Base-by-base conservation (phyloP, 192 early-diverging fungal species). In the Chytriomyces confervae region DNA sequence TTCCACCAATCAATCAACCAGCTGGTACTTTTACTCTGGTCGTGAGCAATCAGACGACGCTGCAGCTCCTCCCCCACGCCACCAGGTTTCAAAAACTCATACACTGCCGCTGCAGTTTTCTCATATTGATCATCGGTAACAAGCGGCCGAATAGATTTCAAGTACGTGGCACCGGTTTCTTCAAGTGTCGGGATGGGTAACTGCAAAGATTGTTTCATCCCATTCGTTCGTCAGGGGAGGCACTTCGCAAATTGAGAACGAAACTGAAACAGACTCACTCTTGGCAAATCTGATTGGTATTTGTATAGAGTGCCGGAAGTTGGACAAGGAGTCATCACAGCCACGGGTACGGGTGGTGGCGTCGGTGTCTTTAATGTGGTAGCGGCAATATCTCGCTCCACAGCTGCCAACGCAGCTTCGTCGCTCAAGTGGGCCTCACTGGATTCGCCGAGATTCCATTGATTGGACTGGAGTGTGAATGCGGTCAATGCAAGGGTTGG, bases 1-100 rank as follows among this genome's bases (percentile, higher is more conserved):
- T 95, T 95, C 97, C 97, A 99, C 97, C 97, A 99, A 78, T 98
- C 95, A 84, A 94, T 95, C 67, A 97, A 62, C 88, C 96, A 99
- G 86, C 94, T 95, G 47, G 90, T 89, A 60, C 89, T 86, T 48
- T 87, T 89, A 29, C 93, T 88, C 80, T 90, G 86, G 29, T 89
- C 92, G 46, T 91, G 89, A 84, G 90, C 89, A 50, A 93, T 77
- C 44, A 98, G 84, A 72, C 95, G 90, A 77, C 90, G 80, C 85
- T 98, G 95, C 43, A 98, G 89, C 83, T 90, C 86, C 71, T 91
- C 85, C 51, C 95, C 95, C 27, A 89, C 68, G 65, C 93, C 92
- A 27, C 91, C 91, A 7, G 93, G 91, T 72, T 86, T 87, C 6
- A 84, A 86, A 81, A 97, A 98, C 68, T 96, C 93, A 71, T 87